Conservation (phyloP, 768 basidiomycete species). For the Trametes cingulata region DNA sequence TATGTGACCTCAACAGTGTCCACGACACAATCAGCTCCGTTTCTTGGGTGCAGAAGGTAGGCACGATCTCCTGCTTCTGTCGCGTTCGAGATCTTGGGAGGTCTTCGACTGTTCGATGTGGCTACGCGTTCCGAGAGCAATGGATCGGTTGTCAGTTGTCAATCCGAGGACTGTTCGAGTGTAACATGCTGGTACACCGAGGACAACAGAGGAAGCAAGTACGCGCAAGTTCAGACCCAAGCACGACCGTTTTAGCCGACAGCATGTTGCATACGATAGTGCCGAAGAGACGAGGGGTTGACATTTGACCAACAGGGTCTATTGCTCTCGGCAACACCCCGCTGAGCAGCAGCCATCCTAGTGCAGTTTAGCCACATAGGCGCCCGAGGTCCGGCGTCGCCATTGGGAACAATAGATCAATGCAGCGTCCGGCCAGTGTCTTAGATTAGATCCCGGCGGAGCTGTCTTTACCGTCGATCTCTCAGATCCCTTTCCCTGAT, state of each 20-base stretch:
- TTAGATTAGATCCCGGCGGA: no score
- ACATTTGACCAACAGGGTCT: not conserved
- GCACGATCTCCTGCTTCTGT: conserved; percentile 13
- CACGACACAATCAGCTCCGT: conserved; percentile 83
- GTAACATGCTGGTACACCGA: conserved; percentile 8
- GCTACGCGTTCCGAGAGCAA: conserved; percentile 13
- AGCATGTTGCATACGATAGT: conserved; percentile 4
- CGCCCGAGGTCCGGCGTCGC: not conserved
- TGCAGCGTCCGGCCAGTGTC: not conserved
- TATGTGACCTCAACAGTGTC: conserved; percentile 73
- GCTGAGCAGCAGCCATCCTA: not conserved
- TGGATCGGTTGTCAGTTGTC: conserved; percentile 7
- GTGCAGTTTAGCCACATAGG: not conserved
- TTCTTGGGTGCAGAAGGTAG: conserved; percentile 85
- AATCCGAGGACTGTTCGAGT: not conserved
- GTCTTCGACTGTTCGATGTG: not conserved
- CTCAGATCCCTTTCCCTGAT: not conserved
- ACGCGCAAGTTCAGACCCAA: not conserved
- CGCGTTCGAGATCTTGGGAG: not conserved
- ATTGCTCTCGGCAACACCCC: not conserved
- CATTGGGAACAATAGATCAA: not conserved
- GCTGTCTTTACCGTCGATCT: not conserved
- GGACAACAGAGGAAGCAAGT: not conserved
- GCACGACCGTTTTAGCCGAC: not conserved
- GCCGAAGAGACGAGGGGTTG: not conserved